Evolutionary conservation across 352 stramenopile genomes (phyloP).

Genomic region (Pythium aphanidermatum): DNA sequence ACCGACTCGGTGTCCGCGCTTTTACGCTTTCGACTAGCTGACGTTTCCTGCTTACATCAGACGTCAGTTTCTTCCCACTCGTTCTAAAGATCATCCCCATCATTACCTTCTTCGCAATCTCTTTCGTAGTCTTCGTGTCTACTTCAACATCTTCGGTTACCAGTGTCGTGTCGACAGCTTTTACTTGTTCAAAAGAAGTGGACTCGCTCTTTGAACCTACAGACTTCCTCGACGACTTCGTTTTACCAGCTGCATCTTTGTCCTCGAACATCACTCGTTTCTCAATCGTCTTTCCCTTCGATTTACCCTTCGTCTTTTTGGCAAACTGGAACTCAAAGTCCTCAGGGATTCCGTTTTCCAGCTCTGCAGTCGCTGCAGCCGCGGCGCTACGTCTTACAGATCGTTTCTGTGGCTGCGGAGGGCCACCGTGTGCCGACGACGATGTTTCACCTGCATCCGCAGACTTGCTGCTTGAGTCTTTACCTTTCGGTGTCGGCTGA

Average conservation of each 20-base stretch:
- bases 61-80: too few species aligned
- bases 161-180: too few species aligned
- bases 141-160: too few species aligned
- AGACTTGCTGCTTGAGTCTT: not conserved
- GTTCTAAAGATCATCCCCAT: too few species aligned
- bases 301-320: constrained; percentile 17
- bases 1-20: constrained; percentile 2
- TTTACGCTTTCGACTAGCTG: constrained; percentile 5
- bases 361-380: not conserved
- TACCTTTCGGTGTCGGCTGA: constrained; percentile 9
- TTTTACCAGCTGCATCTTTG: constrained; percentile 1
- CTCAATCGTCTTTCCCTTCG: constrained; percentile 12
- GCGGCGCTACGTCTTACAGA: not conserved
- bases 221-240: too few species aligned
- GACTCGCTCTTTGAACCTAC: not conserved
- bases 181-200: too few species aligned
- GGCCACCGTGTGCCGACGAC: too few species aligned
- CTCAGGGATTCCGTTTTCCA: constrained; percentile 19
- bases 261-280: constrained; percentile 22
- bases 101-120: too few species aligned
- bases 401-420: too few species aligned
- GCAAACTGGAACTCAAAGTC: constrained; percentile 29
- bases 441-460: too few species aligned
- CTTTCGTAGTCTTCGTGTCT: too few species aligned
- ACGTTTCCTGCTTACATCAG: not conserved